phyloP scores from a whole-genome alignment of 768 basidiomycete species.

The Chalciporus pseudorubinellus region DNA sequence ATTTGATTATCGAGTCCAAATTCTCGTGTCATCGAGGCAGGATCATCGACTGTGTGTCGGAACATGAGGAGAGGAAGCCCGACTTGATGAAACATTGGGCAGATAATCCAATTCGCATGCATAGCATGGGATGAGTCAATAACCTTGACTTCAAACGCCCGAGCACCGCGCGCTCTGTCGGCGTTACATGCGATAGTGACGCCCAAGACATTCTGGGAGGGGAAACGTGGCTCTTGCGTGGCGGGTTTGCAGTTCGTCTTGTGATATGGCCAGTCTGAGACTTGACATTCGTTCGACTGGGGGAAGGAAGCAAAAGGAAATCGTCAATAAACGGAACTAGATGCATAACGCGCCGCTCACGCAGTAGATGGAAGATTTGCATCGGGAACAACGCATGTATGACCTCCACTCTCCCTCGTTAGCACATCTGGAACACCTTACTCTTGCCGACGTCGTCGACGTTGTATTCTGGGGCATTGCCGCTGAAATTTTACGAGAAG shows the following conservation, averaged over 20 bases:
- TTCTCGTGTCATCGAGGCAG: slow-evolving; percentile 19
- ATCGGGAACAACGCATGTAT: slow-evolving; percentile 28
- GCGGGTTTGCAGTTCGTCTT: slow-evolving; percentile 11
- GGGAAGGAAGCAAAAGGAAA: not conserved
- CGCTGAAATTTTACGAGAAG: no score
- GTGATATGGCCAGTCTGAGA: slow-evolving; percentile 24
- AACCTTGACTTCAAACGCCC: slow-evolving; percentile 19
- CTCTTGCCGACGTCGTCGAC: not conserved
- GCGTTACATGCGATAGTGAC: slow-evolving; percentile 25
- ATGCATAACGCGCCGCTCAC: slow-evolving; percentile 8
- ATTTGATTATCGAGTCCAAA: slow-evolving; percentile 30
- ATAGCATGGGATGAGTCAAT: slow-evolving; percentile 26
- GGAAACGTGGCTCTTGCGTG: not conserved
- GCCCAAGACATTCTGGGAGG: slow-evolving; percentile 11
- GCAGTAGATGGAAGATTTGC: slow-evolving; percentile 24
- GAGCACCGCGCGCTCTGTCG: slow-evolving; percentile 23
- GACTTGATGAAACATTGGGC: slow-evolving; percentile 26
- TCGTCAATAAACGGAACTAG: no score
- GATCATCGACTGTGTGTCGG: slow-evolving; percentile 23
- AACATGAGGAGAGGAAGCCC: slow-evolving; percentile 30
- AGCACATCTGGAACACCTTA: slow-evolving; percentile 14
- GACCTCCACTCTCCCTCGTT: slow-evolving; percentile 12
- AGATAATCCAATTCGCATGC: slow-evolving; percentile 21
- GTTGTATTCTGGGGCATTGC: not conserved
- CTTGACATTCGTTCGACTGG: slow-evolving; percentile 27